Conservation (phyloP, 805 yeast genomes). For the Martiniozyma abietophila region DNA sequence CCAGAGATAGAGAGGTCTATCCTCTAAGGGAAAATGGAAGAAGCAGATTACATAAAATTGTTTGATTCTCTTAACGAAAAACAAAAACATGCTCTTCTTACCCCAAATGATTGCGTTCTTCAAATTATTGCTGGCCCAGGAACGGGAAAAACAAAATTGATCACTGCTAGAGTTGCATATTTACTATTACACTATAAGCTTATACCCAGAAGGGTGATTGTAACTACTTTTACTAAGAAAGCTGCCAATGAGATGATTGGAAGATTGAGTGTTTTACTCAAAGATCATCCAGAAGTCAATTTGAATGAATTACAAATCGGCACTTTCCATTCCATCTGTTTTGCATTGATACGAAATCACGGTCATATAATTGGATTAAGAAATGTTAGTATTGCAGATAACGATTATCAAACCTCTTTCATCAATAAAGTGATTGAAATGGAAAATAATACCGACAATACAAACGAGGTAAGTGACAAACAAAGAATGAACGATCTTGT, state of each 20-base stretch:
- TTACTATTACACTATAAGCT: conserved; percentile 43
- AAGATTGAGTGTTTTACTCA: conserved; percentile 37
- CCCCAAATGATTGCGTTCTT: conserved; percentile 30
- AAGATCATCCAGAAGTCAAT: conserved; percentile 23
- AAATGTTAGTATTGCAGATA: conserved; percentile 51
- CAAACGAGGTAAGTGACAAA: too few species aligned
- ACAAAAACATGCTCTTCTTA: conserved; percentile 37
- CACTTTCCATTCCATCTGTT: conserved; percentile 84
- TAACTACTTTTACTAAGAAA: conserved; percentile 87
- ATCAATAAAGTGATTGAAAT: too few species aligned
- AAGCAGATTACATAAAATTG: too few species aligned
- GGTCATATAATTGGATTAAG: conserved; percentile 41
- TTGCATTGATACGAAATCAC: conserved; percentile 43
- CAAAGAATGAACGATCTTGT: too few species aligned
- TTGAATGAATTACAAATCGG: conserved; percentile 54
- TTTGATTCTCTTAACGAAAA: conserved; percentile 27
- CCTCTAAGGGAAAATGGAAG: too few species aligned
- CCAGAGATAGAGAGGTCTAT: too few species aligned
- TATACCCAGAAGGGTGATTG: conserved; percentile 57
- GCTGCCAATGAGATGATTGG: conserved; percentile 83
- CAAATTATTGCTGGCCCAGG: conserved; percentile 57
- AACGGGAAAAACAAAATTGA: conserved; percentile 73
- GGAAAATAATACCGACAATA: too few species aligned
- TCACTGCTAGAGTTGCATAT: conserved; percentile 71
- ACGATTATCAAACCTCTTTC: conserved; percentile 52